Evolutionary conservation across 2,329 filamentous ascomycete genomes (phyloP).

Genomic region (Cercospora sesami): DNA sequence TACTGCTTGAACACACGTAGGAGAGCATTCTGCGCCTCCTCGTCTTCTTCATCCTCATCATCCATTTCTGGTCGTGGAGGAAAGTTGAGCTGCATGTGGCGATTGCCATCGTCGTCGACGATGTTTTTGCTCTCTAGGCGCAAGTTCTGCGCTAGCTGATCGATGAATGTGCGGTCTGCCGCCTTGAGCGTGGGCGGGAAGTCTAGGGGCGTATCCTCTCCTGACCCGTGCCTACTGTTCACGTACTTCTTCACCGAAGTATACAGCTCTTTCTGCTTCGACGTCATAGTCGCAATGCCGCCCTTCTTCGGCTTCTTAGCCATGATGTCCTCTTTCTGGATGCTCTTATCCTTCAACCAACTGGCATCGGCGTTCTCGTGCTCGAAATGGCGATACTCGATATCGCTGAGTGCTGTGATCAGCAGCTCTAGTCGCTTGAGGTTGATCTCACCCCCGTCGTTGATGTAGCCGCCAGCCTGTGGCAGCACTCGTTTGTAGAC

Average conservation of each 20-base stretch:
- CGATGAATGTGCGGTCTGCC: slow-evolving; percentile 87
- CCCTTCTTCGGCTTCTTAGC: slow-evolving; percentile 59
- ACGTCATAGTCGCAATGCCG: slow-evolving; percentile 71
- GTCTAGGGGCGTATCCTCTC: slow-evolving; percentile 62
- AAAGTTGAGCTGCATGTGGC: slow-evolving; percentile 65
- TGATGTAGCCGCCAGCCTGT: slow-evolving; percentile 89
- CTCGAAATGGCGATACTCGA: slow-evolving; percentile 92
- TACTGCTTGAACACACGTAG: slow-evolving; percentile 85
- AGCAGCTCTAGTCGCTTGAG: slow-evolving; percentile 74
- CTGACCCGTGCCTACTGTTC: slow-evolving; percentile 60
- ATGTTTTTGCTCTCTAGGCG: slow-evolving; percentile 66
- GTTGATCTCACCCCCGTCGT: slow-evolving; percentile 91
- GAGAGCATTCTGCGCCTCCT: slow-evolving; percentile 80
- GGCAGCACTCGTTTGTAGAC: slow-evolving; percentile 91
- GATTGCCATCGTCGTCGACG: slow-evolving; percentile 63
- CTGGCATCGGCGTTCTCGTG: slow-evolving; percentile 81
- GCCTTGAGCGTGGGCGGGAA: slow-evolving; percentile 73
- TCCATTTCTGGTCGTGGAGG: slow-evolving; percentile 52
- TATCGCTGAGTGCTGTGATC: slow-evolving; percentile 79
- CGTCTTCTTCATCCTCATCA: slow-evolving; percentile 71
- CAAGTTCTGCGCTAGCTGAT: slow-evolving; percentile 74
- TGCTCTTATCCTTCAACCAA: slow-evolving; percentile 87
- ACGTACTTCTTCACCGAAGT: slow-evolving; percentile 80
- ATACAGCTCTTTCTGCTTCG: slow-evolving; percentile 79
- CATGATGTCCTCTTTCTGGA: slow-evolving; percentile 67